These are phyloP conservation scores for Quercus berberidifolia DNA, from an alignment of 306 rosid genomes.

Conservation along the genomic window DNA sequence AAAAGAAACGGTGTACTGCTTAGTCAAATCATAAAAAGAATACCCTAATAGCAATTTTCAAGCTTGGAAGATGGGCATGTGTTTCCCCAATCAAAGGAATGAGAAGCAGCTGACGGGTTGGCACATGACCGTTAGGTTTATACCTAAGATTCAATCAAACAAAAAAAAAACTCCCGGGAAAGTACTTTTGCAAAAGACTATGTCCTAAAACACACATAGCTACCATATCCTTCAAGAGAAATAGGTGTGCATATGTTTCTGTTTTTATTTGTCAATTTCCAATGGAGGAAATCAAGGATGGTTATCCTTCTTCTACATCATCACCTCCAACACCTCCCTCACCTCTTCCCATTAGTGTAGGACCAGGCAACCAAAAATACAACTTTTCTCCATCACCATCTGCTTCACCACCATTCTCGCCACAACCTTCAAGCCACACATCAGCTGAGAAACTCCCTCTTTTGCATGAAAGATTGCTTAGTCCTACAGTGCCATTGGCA, in stretches of 20 bases:
- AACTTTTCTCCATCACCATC: constrained; percentile 58
- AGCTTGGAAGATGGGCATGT: background rate
- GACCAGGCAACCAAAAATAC: constrained; percentile 56
- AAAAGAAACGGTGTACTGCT: too few species aligned
- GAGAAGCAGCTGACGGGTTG: constrained; percentile 22
- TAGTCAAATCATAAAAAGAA: background rate
- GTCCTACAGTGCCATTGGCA: constrained; percentile 23
- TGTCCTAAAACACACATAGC: constrained; percentile 7
- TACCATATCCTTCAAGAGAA: background rate
- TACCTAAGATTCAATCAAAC: constrained; percentile 25
- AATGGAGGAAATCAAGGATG: constrained; percentile 27
- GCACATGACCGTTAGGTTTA: constrained; percentile 53
- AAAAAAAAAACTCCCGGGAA: constrained; percentile 23
- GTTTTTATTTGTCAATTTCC: background rate
- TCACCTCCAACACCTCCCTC: constrained; percentile 90
- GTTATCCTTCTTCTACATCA: constrained; percentile 46
- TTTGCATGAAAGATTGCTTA: constrained; percentile 13
- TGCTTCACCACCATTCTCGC: constrained; percentile 64
- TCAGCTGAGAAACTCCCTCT: constrained; percentile 60
- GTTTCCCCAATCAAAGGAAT: background rate
- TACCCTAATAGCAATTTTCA: background rate
- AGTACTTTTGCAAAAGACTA: background rate
- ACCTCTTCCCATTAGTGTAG: constrained; percentile 74
- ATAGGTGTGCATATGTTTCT: background rate
- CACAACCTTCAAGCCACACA: constrained; percentile 28